Base-by-base conservation (phyloP, 257 asterid species). In the Cynanchum wilfordii region DNA sequence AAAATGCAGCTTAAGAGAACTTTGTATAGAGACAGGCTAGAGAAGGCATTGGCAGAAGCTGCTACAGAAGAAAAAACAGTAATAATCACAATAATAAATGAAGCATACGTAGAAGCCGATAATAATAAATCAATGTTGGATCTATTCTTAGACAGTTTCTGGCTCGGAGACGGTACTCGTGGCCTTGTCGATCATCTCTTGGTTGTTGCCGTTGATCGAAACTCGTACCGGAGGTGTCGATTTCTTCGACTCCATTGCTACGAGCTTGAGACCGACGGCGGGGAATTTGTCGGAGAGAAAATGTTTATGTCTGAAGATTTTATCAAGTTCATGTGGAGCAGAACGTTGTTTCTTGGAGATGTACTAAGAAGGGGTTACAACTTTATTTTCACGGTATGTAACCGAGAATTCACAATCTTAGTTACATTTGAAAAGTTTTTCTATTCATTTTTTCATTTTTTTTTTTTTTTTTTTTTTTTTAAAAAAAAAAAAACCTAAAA, bases 61-160 rank as follows among this genome's bases (percentile, higher is more conserved):
- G 69, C 87, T 33, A 85, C 70, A 5, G 57, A 47, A 52, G 49
- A 82, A 67, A 82, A 82, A 66, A 82, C 86, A 10, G 70, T 88
- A 38, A 84, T 88, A 10, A 86, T 88, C 2, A 68, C 89, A 0
- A 30, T 84, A 7, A 47, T 86, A 19, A 86, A 86, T 19, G 76
- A 79, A 60, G 93, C 89, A 0, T 88, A 86, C 15, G 84, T 82
- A 0, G 89, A 88, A 27, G 90, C 6, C 40, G 40, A 83, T 2
- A 80, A 78, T 52, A 79, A 77, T n/a, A n/a, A n/a, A 67, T 47
- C 93, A 15, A 86, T 88, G 93, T 56, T 88, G 7, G 89, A 86
- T 45, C 38, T 86, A 0, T 88, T 88, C 76, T 75, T 86, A 22
- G 93, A 88, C 15, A 82, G 93, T 3, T 86, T 88, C 44, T 84